Evolutionary conservation across 1,284 basidiomycete genomes (phyloP).

Genomic region (Waitea zeae): DNA sequence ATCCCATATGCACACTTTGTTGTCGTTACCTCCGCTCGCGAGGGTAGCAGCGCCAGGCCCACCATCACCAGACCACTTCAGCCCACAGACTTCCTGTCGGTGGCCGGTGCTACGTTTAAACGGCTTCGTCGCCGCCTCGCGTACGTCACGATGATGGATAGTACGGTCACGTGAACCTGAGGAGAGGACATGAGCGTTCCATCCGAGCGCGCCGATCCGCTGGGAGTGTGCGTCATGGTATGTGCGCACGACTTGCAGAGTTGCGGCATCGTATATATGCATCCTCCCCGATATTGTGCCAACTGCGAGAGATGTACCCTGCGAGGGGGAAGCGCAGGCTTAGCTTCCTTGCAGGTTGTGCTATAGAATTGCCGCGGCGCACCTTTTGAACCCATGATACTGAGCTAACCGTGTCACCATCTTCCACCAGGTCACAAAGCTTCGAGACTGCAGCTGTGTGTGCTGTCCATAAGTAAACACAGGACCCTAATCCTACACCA

Average conservation of each 20-base stretch:
- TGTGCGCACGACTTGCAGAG: slow-evolving; percentile 61
- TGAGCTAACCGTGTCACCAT: slow-evolving; percentile 62
- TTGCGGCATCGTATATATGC: slow-evolving; percentile 90
- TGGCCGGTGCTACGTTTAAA: slow-evolving; percentile 73
- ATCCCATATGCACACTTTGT: slow-evolving; percentile 97
- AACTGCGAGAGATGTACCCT: slow-evolving; percentile 82
- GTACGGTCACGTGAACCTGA: slow-evolving; percentile 86
- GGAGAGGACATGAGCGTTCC: slow-evolving; percentile 81
- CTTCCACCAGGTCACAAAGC: slow-evolving; percentile 62
- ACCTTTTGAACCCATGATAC: slow-evolving; percentile 88
- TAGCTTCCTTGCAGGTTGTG: not conserved
- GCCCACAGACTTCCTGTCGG: slow-evolving; percentile 90
- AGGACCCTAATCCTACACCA: slow-evolving; percentile 81
- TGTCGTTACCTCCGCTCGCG: slow-evolving; percentile 95
- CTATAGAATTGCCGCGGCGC: slow-evolving; percentile 9
- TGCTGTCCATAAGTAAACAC: slow-evolving; percentile 96
- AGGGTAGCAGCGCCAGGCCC: slow-evolving; percentile 25
- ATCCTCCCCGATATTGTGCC: slow-evolving; percentile 80
- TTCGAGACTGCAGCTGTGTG: slow-evolving; percentile 86
- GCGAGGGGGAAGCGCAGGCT: slow-evolving; percentile 3
- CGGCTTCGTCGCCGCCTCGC: slow-evolving; percentile 51
- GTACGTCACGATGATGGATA: slow-evolving; percentile 87
- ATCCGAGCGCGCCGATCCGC: slow-evolving; percentile 86
- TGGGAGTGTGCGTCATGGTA: slow-evolving; percentile 80
- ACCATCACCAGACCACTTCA: slow-evolving; percentile 75